Evolutionary conservation across 306 rosid genomes (phyloP).

Genomic region (Sindora glabra): DNA sequence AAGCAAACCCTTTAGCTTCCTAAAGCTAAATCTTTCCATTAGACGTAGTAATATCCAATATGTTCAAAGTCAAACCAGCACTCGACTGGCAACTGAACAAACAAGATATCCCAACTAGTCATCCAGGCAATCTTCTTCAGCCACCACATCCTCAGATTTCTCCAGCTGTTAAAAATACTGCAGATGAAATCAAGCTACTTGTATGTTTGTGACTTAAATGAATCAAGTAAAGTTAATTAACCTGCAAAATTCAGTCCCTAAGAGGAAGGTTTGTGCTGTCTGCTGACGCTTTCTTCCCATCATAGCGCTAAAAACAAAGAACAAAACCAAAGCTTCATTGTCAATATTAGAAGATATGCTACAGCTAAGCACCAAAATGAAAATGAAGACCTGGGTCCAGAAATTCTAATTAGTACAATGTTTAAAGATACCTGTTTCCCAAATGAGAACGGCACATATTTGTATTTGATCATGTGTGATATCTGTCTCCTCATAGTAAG

Average conservation of each 20-base stretch:
- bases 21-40: slow-evolving; percentile 13
- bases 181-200: slow-evolving; percentile 8
- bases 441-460: slow-evolving; percentile 88
- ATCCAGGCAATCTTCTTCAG: slow-evolving; percentile 4
- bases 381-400: background rate
- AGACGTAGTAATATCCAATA: slow-evolving; percentile 6
- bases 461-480: slow-evolving; percentile 88
- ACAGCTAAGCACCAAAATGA: background rate
- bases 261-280: slow-evolving; percentile 31
- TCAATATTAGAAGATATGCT: slow-evolving; percentile 9
- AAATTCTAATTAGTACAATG: background rate
- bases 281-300: slow-evolving; percentile 46
- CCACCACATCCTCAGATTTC: slow-evolving; percentile 13
- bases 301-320: slow-evolving; percentile 54
- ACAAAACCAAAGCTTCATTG: background rate
- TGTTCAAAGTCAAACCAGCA: slow-evolving; percentile 10
- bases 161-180: slow-evolving; percentile 5
- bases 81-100: background rate
- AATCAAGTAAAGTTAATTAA: background rate
- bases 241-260: slow-evolving; percentile 26
- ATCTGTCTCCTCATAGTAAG: slow-evolving; percentile 95
- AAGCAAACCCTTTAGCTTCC: slow-evolving; percentile 18
- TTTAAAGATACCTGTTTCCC: slow-evolving; percentile 78
- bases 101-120: background rate
- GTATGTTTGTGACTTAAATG: background rate